Conservation (phyloP, 2,329 filamentous ascomycete genomes). For the Raffaelea ambrosiae region DNA sequence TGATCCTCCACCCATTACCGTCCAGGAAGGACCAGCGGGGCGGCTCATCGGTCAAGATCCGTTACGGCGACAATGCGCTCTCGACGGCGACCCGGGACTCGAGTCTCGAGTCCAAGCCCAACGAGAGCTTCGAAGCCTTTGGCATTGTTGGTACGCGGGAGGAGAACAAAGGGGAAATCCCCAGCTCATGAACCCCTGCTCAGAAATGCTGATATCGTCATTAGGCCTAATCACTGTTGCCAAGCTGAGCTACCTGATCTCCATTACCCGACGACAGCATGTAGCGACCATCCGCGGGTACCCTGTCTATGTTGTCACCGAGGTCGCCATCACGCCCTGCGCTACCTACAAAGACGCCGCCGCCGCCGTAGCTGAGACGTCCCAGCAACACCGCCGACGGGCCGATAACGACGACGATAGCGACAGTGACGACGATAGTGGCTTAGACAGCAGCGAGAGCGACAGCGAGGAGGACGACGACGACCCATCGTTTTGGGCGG, state of each 20-base stretch:
- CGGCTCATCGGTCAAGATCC: constrained; percentile 53
- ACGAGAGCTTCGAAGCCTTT: constrained; percentile 49
- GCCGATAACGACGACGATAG: constrained; percentile 23
- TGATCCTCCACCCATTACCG: constrained; percentile 67
- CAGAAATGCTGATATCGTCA: constrained; percentile 5
- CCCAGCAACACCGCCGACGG: constrained; percentile 28
- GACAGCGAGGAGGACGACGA: constrained; percentile 14
- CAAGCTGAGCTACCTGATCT: constrained; percentile 72
- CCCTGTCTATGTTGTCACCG: constrained; percentile 78
- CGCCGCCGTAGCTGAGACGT: constrained; percentile 58
- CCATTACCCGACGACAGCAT: constrained; percentile 77
- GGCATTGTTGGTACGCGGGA: constrained; percentile 43
- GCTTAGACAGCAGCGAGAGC: too few relatives aligned
- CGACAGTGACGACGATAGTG: constrained; percentile 38
- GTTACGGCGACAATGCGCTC: constrained; percentile 54
- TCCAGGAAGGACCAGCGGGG: constrained; percentile 51
- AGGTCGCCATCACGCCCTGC: constrained; percentile 84
- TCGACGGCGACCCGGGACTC: constrained; percentile 36
- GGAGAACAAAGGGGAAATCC: too few relatives aligned
- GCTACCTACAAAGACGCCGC: constrained; percentile 67
- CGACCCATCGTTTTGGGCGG: constrained; percentile 13
- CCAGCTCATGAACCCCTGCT: too few relatives aligned
- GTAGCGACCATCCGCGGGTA: constrained; percentile 79
- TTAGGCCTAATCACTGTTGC: constrained; percentile 78
- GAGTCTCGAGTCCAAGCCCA: constrained; percentile 34